A percentile compares a stretch with the other conserved stretches of the same genome.
Evolutionary conservation across 257 asterid species (phyloP).

Genomic region (Petunia secreta): DNA sequence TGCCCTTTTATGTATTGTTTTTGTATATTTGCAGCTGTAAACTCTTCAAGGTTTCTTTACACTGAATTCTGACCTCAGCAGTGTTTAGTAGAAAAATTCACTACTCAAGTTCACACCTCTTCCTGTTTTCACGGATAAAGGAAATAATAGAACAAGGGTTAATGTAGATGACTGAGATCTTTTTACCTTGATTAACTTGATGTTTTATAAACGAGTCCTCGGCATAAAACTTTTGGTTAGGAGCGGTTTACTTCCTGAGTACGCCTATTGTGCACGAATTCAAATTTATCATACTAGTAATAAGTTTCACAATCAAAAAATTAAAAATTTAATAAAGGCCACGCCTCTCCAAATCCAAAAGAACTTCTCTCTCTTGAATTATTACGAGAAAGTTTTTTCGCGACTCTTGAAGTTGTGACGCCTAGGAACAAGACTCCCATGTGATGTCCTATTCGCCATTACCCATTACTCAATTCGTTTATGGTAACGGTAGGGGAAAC

Average conservation of each 20-base stretch:
- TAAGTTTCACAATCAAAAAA: background rate
- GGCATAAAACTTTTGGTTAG: no score
- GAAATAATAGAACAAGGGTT: no score
- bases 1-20: constrained; percentile 23
- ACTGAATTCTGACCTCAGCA: background rate
- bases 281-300: no score
- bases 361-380: constrained; percentile 36
- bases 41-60: background rate
- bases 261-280: no score
- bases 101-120: background rate
- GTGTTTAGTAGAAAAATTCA: background rate
- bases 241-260: no score
- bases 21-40: background rate
- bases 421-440: constrained; percentile 43
- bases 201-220: no score
- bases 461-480: constrained; percentile 41
- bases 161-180: no score
- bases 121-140: background rate
- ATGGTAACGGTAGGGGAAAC: constrained; percentile 39
- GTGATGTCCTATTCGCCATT: constrained; percentile 44
- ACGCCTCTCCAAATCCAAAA: background rate
- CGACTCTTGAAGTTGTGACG: constrained; percentile 29
- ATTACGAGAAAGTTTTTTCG: constrained; percentile 2
- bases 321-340: background rate
- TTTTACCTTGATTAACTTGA: no score